Evolutionary conservation across 805 yeast genomes (phyloP).

Genomic region (Spathaspora passalidarum): DNA sequence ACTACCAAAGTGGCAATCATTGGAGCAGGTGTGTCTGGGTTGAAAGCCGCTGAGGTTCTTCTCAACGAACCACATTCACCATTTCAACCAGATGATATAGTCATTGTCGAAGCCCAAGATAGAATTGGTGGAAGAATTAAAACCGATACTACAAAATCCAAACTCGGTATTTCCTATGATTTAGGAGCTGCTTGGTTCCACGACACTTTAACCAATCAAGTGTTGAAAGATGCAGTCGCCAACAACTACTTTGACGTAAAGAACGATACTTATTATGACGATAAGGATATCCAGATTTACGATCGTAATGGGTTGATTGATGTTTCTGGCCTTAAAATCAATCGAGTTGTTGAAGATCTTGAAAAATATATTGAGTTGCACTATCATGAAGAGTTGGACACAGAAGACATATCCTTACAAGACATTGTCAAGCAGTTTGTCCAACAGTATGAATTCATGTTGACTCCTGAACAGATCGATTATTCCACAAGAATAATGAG

Average conservation of each 20-base stretch:
- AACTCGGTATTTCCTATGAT: constrained; percentile 47
- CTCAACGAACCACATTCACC: constrained; percentile 14
- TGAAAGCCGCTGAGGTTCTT: constrained; percentile 57
- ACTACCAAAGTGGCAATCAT: constrained; percentile 49
- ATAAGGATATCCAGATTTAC: constrained; percentile 31
- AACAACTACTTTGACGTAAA: constrained; percentile 15
- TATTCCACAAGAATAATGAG: constrained; percentile 53
- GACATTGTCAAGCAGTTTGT: constrained; percentile 49
- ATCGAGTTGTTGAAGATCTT: constrained; percentile 51
- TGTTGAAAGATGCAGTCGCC: constrained; percentile 38
- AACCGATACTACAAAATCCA: constrained; percentile 40
- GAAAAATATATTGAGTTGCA: constrained; percentile 56
- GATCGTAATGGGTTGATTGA: constrained; percentile 33
- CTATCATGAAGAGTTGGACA: constrained; percentile 47
- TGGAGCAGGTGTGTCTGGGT: constrained; percentile 81
- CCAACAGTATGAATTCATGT: constrained; percentile 39
- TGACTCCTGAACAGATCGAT: constrained; percentile 50
- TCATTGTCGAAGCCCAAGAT: constrained; percentile 63
- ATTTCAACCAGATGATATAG: constrained; percentile 39
- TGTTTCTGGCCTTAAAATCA: constrained; percentile 21
- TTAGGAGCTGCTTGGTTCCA: constrained; percentile 95
- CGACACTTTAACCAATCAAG: constrained; percentile 65
- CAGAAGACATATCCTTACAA: constrained; percentile 50
- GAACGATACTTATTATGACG: constrained; percentile 47
- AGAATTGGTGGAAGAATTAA: constrained; percentile 67